These are phyloP conservation scores for Exophiala spinifera DNA, from an alignment of 2,329 filamentous ascomycete genomes.

Conservation along the genomic window DNA sequence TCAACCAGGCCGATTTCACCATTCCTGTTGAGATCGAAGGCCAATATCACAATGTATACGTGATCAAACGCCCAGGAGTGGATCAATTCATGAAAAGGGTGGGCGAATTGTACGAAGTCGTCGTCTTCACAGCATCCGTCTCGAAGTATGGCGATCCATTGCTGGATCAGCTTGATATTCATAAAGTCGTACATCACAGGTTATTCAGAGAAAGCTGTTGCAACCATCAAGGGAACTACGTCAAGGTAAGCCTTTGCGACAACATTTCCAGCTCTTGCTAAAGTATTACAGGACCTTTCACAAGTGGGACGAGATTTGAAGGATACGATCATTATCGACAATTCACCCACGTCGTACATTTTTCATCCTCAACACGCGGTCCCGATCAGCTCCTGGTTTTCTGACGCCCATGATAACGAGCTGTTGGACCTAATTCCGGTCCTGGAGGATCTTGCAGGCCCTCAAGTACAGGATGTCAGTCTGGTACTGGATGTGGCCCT, in stretches of 20 bases:
- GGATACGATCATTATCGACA: constrained; percentile 99
- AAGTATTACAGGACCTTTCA: constrained; percentile 67
- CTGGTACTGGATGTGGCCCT: constrained; percentile 87
- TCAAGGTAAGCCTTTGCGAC: constrained; percentile 59
- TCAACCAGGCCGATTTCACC: constrained; percentile 97
- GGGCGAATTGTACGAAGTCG: constrained; percentile 95
- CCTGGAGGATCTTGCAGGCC: constrained; percentile 88
- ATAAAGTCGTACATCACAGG: constrained; percentile 91
- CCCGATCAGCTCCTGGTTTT: constrained; percentile 99
- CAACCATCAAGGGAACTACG: constrained; percentile 98
- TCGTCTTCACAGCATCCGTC: constrained; percentile 97
- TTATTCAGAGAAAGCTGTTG: constrained; percentile 98
- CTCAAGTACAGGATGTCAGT: constrained; percentile 91
- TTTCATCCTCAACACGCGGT: constrained; percentile 99
- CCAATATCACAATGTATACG: constrained; percentile 98
- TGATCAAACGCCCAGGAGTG: constrained; percentile 97
- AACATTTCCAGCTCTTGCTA: constrained; percentile 6
- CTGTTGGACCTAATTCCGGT: constrained; percentile 95
- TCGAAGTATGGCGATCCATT: constrained; percentile 99
- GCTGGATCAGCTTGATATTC: constrained; percentile 93
- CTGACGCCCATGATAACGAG: constrained; percentile 98
- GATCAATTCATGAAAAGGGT: constrained; percentile 99
- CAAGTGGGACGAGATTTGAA: constrained; percentile 93
- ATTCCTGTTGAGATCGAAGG: constrained; percentile 99
- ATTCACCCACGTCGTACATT: constrained; percentile 98